Percentiles rank a stretch among this genome's conserved stretches.
phyloP scores from a whole-genome alignment of 805 yeast species.

The Saccharomycopsis capsularis region DNA sequence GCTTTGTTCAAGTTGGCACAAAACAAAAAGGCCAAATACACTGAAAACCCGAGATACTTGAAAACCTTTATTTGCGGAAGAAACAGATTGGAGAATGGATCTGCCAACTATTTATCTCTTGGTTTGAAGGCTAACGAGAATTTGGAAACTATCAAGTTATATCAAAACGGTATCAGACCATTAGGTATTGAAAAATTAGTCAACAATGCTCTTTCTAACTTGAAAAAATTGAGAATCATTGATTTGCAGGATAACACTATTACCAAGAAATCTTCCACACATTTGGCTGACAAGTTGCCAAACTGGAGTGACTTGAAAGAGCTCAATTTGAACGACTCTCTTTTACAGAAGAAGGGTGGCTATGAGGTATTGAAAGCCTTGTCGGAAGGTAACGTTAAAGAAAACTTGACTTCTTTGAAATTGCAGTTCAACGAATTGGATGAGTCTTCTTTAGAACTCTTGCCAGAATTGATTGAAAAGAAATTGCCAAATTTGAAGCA shows the following conservation, averaged over 20 bases:
- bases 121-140: slow-evolving; percentile 77
- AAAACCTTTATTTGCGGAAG: slow-evolving; percentile 94
- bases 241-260: slow-evolving; percentile 96
- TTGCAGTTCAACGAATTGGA: slow-evolving; percentile 88
- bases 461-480: slow-evolving; percentile 46
- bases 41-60: slow-evolving; percentile 38
- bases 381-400: slow-evolving; percentile 33
- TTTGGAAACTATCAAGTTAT: slow-evolving; percentile 67
- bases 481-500: slow-evolving; percentile 53
- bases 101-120: slow-evolving; percentile 74
- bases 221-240: slow-evolving; percentile 54
- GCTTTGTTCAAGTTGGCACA: slow-evolving; percentile 67
- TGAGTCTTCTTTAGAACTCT: slow-evolving; percentile 50
- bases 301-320: slow-evolving; percentile 67
- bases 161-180: slow-evolving; percentile 97
- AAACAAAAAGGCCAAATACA: slow-evolving; percentile 39
- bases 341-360: slow-evolving; percentile 76
- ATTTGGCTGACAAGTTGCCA: slow-evolving; percentile 53
- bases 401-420: slow-evolving; percentile 50
- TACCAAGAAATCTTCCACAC: slow-evolving; percentile 58
- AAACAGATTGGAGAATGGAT: slow-evolving; percentile 94
- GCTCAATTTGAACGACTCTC: slow-evolving; percentile 82
- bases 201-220: slow-evolving; percentile 59
- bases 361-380: slow-evolving; percentile 45
- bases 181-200: slow-evolving; percentile 76